phyloP scores from a whole-genome alignment of 1,139 yeast species.

The Kodamaea plutei region DNA sequence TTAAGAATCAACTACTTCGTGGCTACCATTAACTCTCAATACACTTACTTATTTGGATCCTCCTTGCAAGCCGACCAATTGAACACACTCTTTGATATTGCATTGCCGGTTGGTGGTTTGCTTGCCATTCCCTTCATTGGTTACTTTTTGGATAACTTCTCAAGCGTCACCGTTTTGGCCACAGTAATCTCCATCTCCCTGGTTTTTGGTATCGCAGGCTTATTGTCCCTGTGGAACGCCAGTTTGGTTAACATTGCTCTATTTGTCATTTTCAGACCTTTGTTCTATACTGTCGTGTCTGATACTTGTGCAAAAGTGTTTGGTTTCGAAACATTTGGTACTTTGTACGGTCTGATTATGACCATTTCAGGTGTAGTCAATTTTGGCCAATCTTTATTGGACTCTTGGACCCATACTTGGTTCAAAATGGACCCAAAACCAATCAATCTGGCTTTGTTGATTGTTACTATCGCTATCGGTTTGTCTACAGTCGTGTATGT shows the following conservation, averaged over 20 bases:
- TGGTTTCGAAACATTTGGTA: conserved; percentile 48
- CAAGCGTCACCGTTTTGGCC: conserved; percentile 32
- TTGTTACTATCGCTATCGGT: conserved; percentile 29
- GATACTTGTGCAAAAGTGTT: conserved; percentile 47
- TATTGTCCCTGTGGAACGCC: conserved; percentile 25
- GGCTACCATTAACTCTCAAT: conserved; percentile 44
- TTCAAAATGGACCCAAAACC: conserved; percentile 44
- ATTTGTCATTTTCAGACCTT: conserved; percentile 43
- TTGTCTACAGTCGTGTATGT: conserved; percentile 28
- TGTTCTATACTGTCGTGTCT: conserved; percentile 42
- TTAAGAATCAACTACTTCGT: conserved; percentile 44
- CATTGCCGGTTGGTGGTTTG: conserved; percentile 45
- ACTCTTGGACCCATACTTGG: conserved; percentile 34
- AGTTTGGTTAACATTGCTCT: conserved; percentile 34
- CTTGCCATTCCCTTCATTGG: conserved; percentile 43
- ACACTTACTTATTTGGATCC: conserved; percentile 35
- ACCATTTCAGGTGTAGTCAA: conserved; percentile 40
- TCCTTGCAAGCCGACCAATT: conserved; percentile 24
- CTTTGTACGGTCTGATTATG: conserved; percentile 44
- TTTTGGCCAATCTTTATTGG: conserved; percentile 36
- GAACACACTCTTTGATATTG: conserved; percentile 39
- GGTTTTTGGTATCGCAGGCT: conserved; percentile 35
- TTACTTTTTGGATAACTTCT: conserved; percentile 32
- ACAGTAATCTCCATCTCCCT: conserved; percentile 30
- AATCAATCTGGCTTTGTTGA: conserved; percentile 29